Evolutionary conservation across 2,329 filamentous ascomycete genomes (phyloP).

Genomic region (Cladophialophora carrionii): DNA sequence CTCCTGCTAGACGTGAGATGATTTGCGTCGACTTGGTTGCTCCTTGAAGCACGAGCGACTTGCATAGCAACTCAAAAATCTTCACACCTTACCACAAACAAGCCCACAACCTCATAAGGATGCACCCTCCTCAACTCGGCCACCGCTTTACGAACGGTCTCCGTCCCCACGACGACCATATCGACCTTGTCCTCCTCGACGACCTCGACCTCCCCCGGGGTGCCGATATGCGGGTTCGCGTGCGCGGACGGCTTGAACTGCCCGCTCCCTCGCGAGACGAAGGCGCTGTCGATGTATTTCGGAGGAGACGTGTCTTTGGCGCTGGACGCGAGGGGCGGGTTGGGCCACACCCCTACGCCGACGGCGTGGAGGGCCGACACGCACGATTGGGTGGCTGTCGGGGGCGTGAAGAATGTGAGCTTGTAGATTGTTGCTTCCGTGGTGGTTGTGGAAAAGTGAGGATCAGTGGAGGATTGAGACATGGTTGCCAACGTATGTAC

Average conservation of each 20-base stretch:
- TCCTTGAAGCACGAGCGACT: no score
- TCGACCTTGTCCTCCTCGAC: slow-evolving; percentile 51
- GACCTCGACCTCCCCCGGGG: slow-evolving; percentile 45
- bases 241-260: slow-evolving; percentile 49
- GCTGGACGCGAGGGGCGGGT: slow-evolving; percentile 23
- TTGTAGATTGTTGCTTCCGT: slow-evolving; percentile 41
- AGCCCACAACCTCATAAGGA: slow-evolving; percentile 52
- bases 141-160: slow-evolving; percentile 47
- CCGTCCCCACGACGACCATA: slow-evolving; percentile 48
- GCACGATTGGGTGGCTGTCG: slow-evolving; percentile 45
- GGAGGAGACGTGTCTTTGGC: slow-evolving; percentile 38
- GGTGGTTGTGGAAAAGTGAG: no score
- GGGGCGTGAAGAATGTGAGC: slow-evolving; percentile 51
- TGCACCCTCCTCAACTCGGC: slow-evolving; percentile 48
- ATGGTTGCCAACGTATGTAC: no score
- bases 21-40: no score
- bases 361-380: slow-evolving; percentile 50
- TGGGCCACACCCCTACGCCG: slow-evolving; percentile 49
- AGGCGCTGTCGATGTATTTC: slow-evolving; percentile 47
- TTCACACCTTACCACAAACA: slow-evolving; percentile 52
- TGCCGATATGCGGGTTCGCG: slow-evolving; percentile 49
- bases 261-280: slow-evolving; percentile 47
- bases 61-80: no score
- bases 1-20: no score
- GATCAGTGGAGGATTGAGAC: no score